A percentile compares a stretch with the other conserved stretches of the same genome.
phyloP scores from a whole-genome alignment of 768 basidiomycete species.

The Myochromella boudieri region DNA sequence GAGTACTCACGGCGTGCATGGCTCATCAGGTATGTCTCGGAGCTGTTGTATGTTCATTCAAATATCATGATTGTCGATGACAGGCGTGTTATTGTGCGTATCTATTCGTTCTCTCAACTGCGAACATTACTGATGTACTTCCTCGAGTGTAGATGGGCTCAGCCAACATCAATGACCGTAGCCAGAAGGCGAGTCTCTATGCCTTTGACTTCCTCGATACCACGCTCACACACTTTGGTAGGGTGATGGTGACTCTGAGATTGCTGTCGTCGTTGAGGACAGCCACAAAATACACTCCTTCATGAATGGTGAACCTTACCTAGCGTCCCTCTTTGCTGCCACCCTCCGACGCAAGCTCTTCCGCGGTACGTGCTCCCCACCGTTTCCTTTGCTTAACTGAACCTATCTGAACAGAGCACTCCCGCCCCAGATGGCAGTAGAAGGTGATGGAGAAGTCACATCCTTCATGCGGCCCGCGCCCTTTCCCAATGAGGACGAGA shows the following conservation, averaged over 20 bases:
- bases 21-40: slow-evolving; percentile 75
- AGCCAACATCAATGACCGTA: slow-evolving; percentile 90
- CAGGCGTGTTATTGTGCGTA: slow-evolving; percentile 77
- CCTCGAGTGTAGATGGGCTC: slow-evolving; percentile 72
- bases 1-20: too few species aligned
- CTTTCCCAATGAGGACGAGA: slow-evolving; percentile 65
- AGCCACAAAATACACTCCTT: slow-evolving; percentile 66
- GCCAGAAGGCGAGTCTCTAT: slow-evolving; percentile 57
- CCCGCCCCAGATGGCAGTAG: slow-evolving; percentile 58
- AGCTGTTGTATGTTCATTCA: slow-evolving; percentile 79
- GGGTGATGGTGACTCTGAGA: slow-evolving; percentile 95
- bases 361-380: slow-evolving; percentile 50
- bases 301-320: slow-evolving; percentile 78
- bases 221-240: slow-evolving; percentile 23
- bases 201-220: not conserved
- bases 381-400: not conserved
- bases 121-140: not conserved
- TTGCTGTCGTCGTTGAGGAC: slow-evolving; percentile 91
- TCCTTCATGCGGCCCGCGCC: slow-evolving; percentile 85
- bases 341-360: slow-evolving; percentile 81
- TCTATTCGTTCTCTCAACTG: not conserved
- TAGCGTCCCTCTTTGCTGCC: slow-evolving; percentile 79
- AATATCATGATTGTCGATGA: slow-evolving; percentile 97
- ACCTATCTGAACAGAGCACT: slow-evolving; percentile 60
- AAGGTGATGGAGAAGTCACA: slow-evolving; percentile 32